Percentiles rank a stretch among this genome's conserved stretches.
phyloP scores from a whole-genome alignment of 2,329 filamentous ascomycete species.

The Sporothrix euskadiensis region DNA sequence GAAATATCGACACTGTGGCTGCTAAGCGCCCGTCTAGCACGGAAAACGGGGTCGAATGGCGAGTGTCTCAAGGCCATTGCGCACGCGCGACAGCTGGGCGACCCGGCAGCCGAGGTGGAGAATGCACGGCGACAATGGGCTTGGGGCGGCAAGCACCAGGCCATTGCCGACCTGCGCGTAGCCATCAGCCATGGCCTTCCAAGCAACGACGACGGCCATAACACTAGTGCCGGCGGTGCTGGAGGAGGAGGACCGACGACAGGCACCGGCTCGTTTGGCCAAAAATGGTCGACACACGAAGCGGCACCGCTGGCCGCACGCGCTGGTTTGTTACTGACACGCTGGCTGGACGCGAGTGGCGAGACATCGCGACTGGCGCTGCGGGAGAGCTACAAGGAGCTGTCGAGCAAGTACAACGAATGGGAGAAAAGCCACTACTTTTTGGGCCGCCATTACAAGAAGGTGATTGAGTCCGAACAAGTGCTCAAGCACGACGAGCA shows the following conservation, averaged over 20 bases:
- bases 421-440: conserved; percentile 99
- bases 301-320: conserved; percentile 59
- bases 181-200: conserved; percentile 59
- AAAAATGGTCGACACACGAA: conserved; percentile 17
- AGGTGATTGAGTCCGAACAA: conserved; percentile 87
- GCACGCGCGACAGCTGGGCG: conserved; percentile 79
- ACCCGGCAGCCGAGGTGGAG: conserved; percentile 87
- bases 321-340: conserved; percentile 85
- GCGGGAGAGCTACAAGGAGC: conserved; percentile 78
- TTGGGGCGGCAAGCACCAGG: conserved; percentile 89
- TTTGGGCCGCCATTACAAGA: conserved; percentile 95
- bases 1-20: conserved; percentile 86
- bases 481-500: conserved; percentile 74
- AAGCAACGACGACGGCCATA: background rate
- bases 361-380: conserved; percentile 84
- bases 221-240: background rate
- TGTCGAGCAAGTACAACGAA: conserved; percentile 65
- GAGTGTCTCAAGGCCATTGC: conserved; percentile 94
- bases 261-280: background rate
- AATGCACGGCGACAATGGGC: conserved; percentile 92
- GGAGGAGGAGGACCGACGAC: background rate
- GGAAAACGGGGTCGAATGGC: conserved; percentile 79
- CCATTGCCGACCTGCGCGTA: conserved; percentile 85
- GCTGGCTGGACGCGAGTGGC: conserved; percentile 94
- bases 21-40: conserved; percentile 77